Percentiles rank a stretch among this genome's conserved stretches.
Evolutionary conservation across 2,329 filamentous ascomycete species (phyloP).

Genomic region (Talaromyces atroroseus): DNA sequence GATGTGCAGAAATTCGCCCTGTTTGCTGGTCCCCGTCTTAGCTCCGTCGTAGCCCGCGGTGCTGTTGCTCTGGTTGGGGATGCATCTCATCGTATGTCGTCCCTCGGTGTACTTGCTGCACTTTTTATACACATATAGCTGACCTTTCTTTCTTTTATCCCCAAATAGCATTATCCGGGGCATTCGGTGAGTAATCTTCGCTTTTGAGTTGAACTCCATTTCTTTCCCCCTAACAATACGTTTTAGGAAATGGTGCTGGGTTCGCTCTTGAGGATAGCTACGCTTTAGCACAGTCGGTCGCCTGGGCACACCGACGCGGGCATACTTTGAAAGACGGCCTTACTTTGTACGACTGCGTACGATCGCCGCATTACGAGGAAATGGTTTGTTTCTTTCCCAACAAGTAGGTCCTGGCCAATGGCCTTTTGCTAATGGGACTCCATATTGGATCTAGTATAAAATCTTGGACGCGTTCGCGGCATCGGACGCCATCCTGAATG

Average conservation of each 20-base stretch:
- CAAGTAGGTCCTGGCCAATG: background rate
- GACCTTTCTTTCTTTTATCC: background rate
- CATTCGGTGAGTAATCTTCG: conserved; percentile 7
- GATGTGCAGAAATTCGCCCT: conserved; percentile 8
- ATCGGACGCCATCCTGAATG: background rate
- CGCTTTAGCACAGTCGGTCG: conserved; percentile 3
- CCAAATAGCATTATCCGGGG: conserved; percentile 11
- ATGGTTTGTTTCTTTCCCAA: background rate
- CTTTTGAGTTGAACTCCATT: background rate
- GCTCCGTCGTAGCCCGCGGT: background rate
- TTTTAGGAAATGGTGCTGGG: conserved; percentile 8
- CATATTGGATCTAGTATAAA: background rate
- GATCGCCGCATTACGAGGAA: conserved; percentile 3
- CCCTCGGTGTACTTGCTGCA: background rate
- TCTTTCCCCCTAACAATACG: background rate
- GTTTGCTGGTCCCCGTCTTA: conserved; percentile 6
- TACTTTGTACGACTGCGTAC: background rate
- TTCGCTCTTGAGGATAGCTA: conserved; percentile 15
- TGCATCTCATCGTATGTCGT: conserved; percentile 12
- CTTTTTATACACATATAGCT: background rate
- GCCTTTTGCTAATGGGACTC: background rate
- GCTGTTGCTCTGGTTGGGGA: conserved; percentile 11
- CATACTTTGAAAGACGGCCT: background rate
- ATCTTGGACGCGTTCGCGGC: background rate
- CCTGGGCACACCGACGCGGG: conserved; percentile 8